Percentiles rank a stretch among this genome's conserved stretches.
phyloP scores from a whole-genome alignment of 1,284 basidiomycete species.

The Apiotrichum porosum region DNA sequence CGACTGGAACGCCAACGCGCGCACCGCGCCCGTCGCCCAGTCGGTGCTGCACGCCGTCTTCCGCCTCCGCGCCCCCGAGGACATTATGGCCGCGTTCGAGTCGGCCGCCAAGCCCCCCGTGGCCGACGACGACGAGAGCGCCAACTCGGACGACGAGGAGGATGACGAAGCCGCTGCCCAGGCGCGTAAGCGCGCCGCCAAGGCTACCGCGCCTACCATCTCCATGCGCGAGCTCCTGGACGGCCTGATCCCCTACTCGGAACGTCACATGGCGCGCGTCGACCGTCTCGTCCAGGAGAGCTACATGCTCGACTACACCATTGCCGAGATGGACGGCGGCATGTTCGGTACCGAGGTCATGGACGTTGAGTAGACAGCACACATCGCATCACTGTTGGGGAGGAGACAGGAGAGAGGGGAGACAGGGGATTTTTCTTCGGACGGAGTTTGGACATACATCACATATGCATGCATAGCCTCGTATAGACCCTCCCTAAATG shows the following conservation, averaged over 20 bases:
- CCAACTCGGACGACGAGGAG: conserved; percentile 39
- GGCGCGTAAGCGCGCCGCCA: conserved; percentile 9
- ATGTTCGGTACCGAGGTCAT: conserved; percentile 41
- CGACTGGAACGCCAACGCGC: conserved; percentile 90
- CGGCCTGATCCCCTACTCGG: conserved; percentile 85
- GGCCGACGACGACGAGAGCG: conserved; percentile 19
- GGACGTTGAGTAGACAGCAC: conserved; percentile 28
- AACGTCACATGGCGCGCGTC: conserved; percentile 79
- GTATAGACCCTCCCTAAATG: too few species aligned
- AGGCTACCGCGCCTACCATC: conserved; percentile 17
- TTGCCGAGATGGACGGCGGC: conserved; percentile 81
- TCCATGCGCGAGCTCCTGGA: conserved; percentile 72
- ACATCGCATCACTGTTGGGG: background rate
- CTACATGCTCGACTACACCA: conserved; percentile 85
- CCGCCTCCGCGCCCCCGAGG: conserved; percentile 65
- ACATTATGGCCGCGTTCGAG: conserved; percentile 67
- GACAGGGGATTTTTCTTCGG: too few species aligned
- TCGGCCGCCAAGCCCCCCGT: conserved; percentile 26
- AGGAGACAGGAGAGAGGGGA: too few species aligned
- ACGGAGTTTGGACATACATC: too few species aligned
- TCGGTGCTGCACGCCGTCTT: conserved; percentile 75
- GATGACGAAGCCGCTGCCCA: conserved; percentile 24
- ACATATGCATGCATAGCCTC: background rate
- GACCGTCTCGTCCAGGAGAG: conserved; percentile 87
- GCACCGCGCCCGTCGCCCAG: conserved; percentile 82